phyloP scores from a whole-genome alignment of 2,329 filamentous ascomycete species.

The Pseudonectria foliicola region DNA sequence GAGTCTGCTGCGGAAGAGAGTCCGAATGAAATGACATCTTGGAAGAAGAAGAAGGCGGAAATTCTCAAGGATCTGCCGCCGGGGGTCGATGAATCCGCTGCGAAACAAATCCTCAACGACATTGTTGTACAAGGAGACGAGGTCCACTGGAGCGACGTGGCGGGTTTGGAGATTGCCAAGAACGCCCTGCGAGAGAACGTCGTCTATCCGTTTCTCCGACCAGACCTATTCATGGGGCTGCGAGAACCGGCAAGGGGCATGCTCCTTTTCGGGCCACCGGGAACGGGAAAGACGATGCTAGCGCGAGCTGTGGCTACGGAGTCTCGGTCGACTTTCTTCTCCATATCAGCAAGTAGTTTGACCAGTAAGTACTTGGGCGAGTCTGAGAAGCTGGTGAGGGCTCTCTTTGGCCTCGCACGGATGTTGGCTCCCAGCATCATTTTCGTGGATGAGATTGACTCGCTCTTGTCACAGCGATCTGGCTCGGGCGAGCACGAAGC shows the following conservation, averaged over 20 bases:
- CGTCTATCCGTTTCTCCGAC: slow-evolving; percentile 91
- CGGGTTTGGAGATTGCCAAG: slow-evolving; percentile 84
- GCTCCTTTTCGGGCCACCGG: slow-evolving; percentile 91
- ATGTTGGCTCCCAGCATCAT: slow-evolving; percentile 89
- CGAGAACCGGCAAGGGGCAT: slow-evolving; percentile 92
- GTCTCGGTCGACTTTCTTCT: slow-evolving; percentile 91
- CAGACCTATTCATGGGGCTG: slow-evolving; percentile 91
- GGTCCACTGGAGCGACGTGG: slow-evolving; percentile 90
- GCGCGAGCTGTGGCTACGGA: slow-evolving; percentile 88
- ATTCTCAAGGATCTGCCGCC: slow-evolving; percentile 73
- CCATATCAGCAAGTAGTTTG: slow-evolving; percentile 87
- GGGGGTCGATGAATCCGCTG: slow-evolving; percentile 74
- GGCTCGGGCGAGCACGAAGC: slow-evolving; percentile 87
- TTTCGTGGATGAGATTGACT: slow-evolving; percentile 98
- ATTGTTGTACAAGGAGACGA: slow-evolving; percentile 92
- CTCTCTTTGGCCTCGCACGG: slow-evolving; percentile 85
- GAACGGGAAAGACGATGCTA: slow-evolving; percentile 98
- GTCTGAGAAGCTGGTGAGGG: slow-evolving; percentile 90
- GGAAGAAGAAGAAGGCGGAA: slow-evolving; percentile 54
- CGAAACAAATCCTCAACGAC: slow-evolving; percentile 90
- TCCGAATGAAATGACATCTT: slow-evolving; percentile 39
- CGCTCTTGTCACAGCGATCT: slow-evolving; percentile 74
- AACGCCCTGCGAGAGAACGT: slow-evolving; percentile 90
- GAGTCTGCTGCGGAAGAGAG: slow-evolving; percentile 34
- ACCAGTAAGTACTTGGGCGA: slow-evolving; percentile 96